Evolutionary conservation across 805 yeast genomes (phyloP), one percentile per base, ranked within the genome.

Genomic region (Starmerella bombicola): DNA sequence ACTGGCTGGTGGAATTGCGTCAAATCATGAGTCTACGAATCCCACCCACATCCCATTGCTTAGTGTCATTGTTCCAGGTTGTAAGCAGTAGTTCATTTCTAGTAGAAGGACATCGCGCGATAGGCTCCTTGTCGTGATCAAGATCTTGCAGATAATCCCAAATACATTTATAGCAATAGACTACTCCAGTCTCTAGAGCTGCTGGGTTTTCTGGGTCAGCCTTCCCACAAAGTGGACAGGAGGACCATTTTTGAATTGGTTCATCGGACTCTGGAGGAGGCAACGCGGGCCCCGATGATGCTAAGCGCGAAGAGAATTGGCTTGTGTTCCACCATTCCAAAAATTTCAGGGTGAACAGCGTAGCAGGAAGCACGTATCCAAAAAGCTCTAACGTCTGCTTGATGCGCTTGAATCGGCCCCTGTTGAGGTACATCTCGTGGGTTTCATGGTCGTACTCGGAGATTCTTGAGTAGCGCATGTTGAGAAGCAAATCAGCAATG

Each of bases 271-370:
- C 21, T 1, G 55, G 51, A 3, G 50, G 49, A 3, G 40, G 42
- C 18, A 45, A 38, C 15, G 41, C 37, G 7, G 52, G 50, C 6
- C 48, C 49, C 1, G 40, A 26, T 8, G 42, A 13, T 20, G 47
- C 37, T 21, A 50, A 28, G 19, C 47, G 41, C 20, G 49, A 59
- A 3, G 82, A 74, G 54, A 83, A 71, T 45, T 80, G 83, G 13
- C 85, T 75, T 20, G 80, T 71, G 46, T 76, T 74, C 93, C 94
- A 86, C 95, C 96, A 86, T 58, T 86, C 96, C 26, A 84, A 66
- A 51, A 86, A 82, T 60, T 84, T 83, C 45, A 86, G 66, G 19
- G 77, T 54, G 55, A 88, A 85, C 38, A 86, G 78, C 2, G 93
- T 82, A 0, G 79, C 68, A 0, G 95, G 95, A 60, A 88, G 74